A percentile compares a stretch with the other conserved stretches of the same genome.
Conservation (phyloP, 495 filamentous ascomycete species). For the Lasiosphaeriaceae sp. region DNA sequence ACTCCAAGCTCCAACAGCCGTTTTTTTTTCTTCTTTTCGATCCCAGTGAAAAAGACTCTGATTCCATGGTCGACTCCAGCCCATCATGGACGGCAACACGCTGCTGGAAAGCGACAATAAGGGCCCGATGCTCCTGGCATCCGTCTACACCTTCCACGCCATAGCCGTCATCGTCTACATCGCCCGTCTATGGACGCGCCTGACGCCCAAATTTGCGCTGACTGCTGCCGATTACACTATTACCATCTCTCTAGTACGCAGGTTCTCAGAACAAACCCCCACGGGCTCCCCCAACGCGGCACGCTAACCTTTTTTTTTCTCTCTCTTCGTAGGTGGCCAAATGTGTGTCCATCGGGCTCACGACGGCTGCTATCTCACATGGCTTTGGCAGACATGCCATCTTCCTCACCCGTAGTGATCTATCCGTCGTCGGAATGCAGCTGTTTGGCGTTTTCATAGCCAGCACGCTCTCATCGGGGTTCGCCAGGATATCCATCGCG, state of each 20-base stretch:
- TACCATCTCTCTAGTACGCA: not conserved
- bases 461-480: not conserved
- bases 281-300: not conserved
- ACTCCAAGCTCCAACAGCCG: too few relatives aligned
- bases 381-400: conserved; percentile 6
- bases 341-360: not conserved
- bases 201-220: not conserved
- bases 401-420: not conserved
- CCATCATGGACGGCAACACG: not conserved
- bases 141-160: not conserved
- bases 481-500: not conserved
- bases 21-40: too few relatives aligned
- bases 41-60: too few relatives aligned
- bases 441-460: conserved; percentile 1
- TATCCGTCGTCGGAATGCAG: not conserved
- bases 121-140: conserved; percentile 1
- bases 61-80: not conserved
- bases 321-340: not conserved
- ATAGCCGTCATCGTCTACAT: conserved; percentile 1
- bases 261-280: not conserved
- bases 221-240: conserved; percentile 2
- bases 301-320: not conserved
- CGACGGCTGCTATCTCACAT: not conserved
- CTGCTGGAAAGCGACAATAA: not conserved
- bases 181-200: not conserved